These are phyloP conservation scores for Globisporangium camurandrum DNA, from an alignment of 352 stramenopile genomes.

Conservation along the genomic window DNA sequence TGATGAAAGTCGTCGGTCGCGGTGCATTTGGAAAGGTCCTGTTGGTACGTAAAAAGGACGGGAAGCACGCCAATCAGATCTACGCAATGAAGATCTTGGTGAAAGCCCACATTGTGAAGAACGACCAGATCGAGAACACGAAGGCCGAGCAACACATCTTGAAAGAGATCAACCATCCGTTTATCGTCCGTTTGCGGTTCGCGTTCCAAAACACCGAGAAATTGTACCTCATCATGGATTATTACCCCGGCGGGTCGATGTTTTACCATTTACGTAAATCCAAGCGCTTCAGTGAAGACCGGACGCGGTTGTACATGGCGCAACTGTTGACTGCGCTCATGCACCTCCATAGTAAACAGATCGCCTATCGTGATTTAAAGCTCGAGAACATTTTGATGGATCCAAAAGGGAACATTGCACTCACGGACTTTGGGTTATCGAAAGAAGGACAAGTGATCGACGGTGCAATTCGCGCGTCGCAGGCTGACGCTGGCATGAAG, in stretches of 20 bases:
- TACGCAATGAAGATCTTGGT: constrained; percentile 95
- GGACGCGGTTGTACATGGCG: constrained; percentile 82
- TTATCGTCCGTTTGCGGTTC: constrained; percentile 77
- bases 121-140: constrained; percentile 91
- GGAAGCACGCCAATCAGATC: constrained; percentile 78
- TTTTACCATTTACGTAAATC: constrained; percentile 87
- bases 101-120: constrained; percentile 90
- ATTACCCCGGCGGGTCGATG: constrained; percentile 88
- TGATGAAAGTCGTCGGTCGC: constrained; percentile 93
- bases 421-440: constrained; percentile 85
- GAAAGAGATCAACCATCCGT: constrained; percentile 87
- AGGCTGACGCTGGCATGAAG: constrained; percentile 81
- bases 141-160: constrained; percentile 88
- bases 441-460: constrained; percentile 82
- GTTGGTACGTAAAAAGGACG: constrained; percentile 89
- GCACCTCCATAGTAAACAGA: constrained; percentile 86
- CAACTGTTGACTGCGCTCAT: constrained; percentile 83
- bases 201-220: constrained; percentile 87
- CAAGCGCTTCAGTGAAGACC: constrained; percentile 80
- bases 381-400: constrained; percentile 90
- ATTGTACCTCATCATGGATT: constrained; percentile 97
- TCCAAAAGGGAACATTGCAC: constrained; percentile 75
- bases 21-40: constrained; percentile 95
- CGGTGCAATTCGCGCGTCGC: constrained; percentile 72
- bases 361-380: constrained; percentile 86